Evolutionary conservation across 495 filamentous ascomycete species (phyloP), one percentile per base, ranked within the genome.

Genomic region (Pseudotulostoma volvatum): DNA sequence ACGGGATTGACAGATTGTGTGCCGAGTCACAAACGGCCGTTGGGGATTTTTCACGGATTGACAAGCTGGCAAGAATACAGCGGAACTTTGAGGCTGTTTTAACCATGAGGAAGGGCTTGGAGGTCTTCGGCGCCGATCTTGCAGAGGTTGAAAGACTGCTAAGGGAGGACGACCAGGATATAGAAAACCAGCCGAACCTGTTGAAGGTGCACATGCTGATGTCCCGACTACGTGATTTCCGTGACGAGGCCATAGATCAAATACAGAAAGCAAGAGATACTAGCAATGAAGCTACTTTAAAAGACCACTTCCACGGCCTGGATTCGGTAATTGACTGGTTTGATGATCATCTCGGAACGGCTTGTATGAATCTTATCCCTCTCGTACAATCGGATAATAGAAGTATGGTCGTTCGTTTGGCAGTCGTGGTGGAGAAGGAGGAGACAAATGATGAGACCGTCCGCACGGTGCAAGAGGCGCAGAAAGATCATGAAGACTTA

Each of bases 1-100:
- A 86, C 66, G 90, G 90, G 60, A 95, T 99, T 55, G 92, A 96
- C 60, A 88, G 86, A 66, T 71, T 99, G 36, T 96, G 90, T 61
- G 81, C 84, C 42, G 92, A 96, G 56, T 82, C 84, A 36, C 88
- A 96, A 63, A 77, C 81, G 49, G 93, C 93, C 73, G 93, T 96
- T 41, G 74, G 78, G 41, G 90, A 96, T 62, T 99, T 99, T 54
- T 83, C 92, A 25, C 83, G 90, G 51, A 94, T 99, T 59, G 94
- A 95, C 55, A 64, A 83, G 45, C 76, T 96, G 31, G 84, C 86
- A 16, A 81, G 88, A 57, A 83, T 92, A 18, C 90, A 99, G 59
- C 71, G 86, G 41, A 93, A 96, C 54, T 96, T 96, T 51, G 78
- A 81, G 38, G 81, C 82, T 18, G 86, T 90, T 34, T 75, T 94